A percentile compares a stretch with the other conserved stretches of the same genome.
Conservation (phyloP, 306 rosid genomes). For the Prunus davidiana region DNA sequence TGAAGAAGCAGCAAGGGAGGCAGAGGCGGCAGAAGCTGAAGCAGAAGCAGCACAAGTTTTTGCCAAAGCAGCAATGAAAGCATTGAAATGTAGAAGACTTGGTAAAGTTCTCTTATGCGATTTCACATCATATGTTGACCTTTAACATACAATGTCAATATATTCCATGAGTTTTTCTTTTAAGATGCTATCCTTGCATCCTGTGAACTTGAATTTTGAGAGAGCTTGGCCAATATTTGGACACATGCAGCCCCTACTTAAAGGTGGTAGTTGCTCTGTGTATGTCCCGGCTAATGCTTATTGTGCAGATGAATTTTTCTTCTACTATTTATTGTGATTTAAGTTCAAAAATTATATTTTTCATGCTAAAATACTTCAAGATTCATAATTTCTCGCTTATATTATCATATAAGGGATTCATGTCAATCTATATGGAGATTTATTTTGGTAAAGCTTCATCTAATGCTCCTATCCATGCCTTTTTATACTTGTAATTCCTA, state of each 20-base stretch:
- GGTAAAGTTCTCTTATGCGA: conserved; percentile 20
- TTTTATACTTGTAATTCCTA: conserved; percentile 18
- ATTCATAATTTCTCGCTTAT: not conserved
- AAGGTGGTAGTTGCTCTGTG: not conserved
- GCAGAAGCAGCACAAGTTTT: conserved; percentile 90
- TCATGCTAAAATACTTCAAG: not conserved
- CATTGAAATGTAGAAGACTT: conserved; percentile 66
- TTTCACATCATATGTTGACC: not conserved
- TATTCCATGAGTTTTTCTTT: not conserved
- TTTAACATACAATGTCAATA: not conserved
- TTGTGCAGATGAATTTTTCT: not conserved
- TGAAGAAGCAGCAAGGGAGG: conserved; percentile 88
- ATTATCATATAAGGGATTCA: not conserved
- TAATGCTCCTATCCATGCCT: not conserved
- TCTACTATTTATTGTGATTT: not conserved
- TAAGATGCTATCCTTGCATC: conserved; percentile 8
- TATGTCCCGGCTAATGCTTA: not conserved
- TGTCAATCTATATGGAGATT: not conserved
- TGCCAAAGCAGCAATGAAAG: conserved; percentile 89
- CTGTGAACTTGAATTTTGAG: not conserved
- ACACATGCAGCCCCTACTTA: not conserved
- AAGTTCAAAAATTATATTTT: not conserved
- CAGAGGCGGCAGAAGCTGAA: conserved; percentile 90
- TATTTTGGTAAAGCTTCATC: not conserved
- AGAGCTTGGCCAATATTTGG: not conserved